Evolutionary conservation across 306 rosid genomes (phyloP).

Genomic region (Nissolia schottii): DNA sequence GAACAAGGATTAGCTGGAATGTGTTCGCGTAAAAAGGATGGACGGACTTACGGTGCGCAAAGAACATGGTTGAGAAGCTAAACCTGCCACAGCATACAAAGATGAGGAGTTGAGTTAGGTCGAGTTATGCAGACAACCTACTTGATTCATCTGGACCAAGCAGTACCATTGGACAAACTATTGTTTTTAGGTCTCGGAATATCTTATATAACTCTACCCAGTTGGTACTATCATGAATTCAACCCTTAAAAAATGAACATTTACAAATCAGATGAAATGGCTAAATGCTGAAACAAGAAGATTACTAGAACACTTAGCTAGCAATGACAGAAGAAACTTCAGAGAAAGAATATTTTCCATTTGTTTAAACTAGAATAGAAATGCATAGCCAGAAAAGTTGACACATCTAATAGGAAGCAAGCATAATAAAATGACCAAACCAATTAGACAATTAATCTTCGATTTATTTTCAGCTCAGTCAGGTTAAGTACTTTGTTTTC

Average conservation of each 20-base stretch:
- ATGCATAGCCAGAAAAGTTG: background rate
- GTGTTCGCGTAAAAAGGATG: no score
- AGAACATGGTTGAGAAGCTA: constrained; percentile 72
- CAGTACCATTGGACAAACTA: no score
- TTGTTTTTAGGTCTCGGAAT: no score
- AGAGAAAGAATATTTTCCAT: background rate
- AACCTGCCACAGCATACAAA: constrained; percentile 40
- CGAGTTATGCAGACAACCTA: background rate
- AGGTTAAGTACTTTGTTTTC: no score
- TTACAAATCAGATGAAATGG: background rate
- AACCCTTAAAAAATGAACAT: no score
- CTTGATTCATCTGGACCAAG: no score
- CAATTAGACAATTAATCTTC: background rate
- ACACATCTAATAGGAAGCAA: background rate
- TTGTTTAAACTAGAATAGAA: background rate
- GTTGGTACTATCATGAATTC: no score
- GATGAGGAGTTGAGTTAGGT: background rate
- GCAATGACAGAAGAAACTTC: background rate
- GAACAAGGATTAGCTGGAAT: no score
- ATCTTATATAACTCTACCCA: no score
- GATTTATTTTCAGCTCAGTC: background rate
- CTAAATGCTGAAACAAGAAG: background rate
- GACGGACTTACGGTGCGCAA: constrained; percentile 62
- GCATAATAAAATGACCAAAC: background rate
- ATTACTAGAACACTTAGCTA: background rate